Evolutionary conservation across 148 eudicot species (phyloP), one percentile per base, ranked within the genome.

Genomic region (Camellia japonica): DNA sequence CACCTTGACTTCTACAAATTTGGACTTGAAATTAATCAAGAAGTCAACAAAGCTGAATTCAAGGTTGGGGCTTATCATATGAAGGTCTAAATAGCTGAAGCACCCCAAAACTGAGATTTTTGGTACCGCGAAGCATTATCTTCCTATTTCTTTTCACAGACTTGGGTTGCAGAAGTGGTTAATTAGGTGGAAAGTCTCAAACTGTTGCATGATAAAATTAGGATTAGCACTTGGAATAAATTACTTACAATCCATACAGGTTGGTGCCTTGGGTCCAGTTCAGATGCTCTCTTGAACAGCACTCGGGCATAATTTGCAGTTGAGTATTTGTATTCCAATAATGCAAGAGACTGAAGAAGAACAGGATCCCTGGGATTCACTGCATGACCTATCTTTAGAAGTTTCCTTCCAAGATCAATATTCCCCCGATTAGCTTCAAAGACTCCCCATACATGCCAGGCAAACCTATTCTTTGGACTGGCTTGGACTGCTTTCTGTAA

Each of bases 371-470:
- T 90, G 20, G 95, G 98, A 80, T 96, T 96, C 43, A 96, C 90
- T 20, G 92, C 87, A 85, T 96, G 97, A 2, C 99, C 99, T 30
- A 96, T 89, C 79, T 90, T 92, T 20, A 96, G 68, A 84, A 96
- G 94, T 79, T 93, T 96, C 82, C 92, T 87, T 11, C 88, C 97
- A 69, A 82, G 72, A 66, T 90, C 97, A 58, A 91, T 78, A 72
- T 86, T 88, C 44, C 90, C 97, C 71, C 85, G 82, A 81, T 83
- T 90, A 49, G 93, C 93, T 89, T 96, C 99, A 81, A 92, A 96
- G 12, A 92, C 84, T 70, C 95, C 99, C 99, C 99, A 93, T 0
- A 93, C 97, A 84, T 96, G 99, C 99, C 99, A 96, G 19, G 98
- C 98, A 82, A 96, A 96, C 84, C 99, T 91, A 79, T 96, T 96